A percentile compares a stretch with the other conserved stretches of the same genome.
These are phyloP conservation scores for Candida sakaeoensis DNA, from an alignment of 805 yeast genomes.

Conservation along the genomic window DNA sequence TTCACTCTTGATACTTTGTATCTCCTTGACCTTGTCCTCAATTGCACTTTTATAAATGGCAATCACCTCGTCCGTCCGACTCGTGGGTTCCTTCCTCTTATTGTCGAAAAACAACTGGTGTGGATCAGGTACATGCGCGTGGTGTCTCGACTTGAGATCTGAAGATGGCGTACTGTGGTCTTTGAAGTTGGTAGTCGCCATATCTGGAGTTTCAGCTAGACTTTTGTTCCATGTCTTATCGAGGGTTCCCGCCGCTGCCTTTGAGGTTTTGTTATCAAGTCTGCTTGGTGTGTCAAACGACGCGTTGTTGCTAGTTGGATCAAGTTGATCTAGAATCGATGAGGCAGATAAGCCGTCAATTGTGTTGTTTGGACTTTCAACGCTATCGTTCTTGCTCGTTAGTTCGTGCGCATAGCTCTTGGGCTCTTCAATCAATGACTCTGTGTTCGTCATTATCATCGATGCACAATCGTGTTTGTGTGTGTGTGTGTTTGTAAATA, in stretches of 20 bases:
- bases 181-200: background rate
- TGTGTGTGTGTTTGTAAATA: too few relatives aligned
- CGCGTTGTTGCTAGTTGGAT: background rate
- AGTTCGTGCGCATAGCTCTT: slow-evolving; percentile 2
- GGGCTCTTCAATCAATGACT: slow-evolving; percentile 1
- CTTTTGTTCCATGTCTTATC: too few relatives aligned
- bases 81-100: background rate
- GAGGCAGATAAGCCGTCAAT: background rate
- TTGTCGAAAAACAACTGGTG: background rate
- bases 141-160: background rate
- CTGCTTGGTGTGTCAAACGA: too few relatives aligned
- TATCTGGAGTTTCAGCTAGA: background rate
- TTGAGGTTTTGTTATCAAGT: too few relatives aligned
- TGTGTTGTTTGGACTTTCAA: background rate
- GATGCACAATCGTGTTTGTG: too few relatives aligned
- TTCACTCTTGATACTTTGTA: too few relatives aligned
- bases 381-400: background rate
- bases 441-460: too few relatives aligned
- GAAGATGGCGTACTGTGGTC: background rate
- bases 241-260: too few relatives aligned
- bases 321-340: slow-evolving; percentile 1
- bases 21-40: too few relatives aligned
- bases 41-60: too few relatives aligned
- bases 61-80: background rate
- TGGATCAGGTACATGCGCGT: background rate